phyloP scores from a whole-genome alignment of 352 stramenopile genomes.

The Phytopythium litorale region DNA sequence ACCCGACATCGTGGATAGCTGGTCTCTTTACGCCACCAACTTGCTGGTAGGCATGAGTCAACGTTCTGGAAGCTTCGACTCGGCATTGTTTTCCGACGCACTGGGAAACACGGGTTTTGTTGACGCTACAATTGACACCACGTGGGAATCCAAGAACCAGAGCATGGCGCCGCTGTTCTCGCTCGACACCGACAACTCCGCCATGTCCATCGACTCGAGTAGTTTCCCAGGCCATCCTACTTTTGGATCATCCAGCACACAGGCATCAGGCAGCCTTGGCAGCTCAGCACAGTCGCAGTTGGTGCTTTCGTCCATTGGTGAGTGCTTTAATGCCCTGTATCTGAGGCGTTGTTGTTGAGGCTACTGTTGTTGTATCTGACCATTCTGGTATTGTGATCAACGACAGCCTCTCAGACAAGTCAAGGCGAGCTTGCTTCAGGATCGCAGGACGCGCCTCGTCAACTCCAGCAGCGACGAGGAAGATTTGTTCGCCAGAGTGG shows the following conservation, averaged over 20 bases:
- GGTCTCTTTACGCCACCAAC: slow-evolving; percentile 67
- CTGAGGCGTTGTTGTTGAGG: background rate
- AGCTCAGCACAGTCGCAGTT: slow-evolving; percentile 49
- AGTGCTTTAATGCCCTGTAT: background rate
- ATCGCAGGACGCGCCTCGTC: no score
- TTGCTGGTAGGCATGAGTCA: slow-evolving; percentile 40
- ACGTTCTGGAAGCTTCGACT: slow-evolving; percentile 21
- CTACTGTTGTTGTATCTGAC: background rate
- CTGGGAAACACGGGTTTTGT: slow-evolving; percentile 42
- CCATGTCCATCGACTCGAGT: slow-evolving; percentile 3
- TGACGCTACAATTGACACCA: slow-evolving; percentile 57
- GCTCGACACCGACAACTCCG: slow-evolving; percentile 39
- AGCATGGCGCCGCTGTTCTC: slow-evolving; percentile 79
- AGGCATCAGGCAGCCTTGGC: background rate
- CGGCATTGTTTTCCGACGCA: slow-evolving; percentile 44
- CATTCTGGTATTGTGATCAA: background rate
- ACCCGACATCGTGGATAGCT: slow-evolving; percentile 45
- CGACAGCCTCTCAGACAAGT: background rate
- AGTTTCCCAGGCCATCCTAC: slow-evolving; percentile 10
- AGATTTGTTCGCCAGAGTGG: background rate
- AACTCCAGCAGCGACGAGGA: background rate
- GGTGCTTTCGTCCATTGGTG: slow-evolving; percentile 21
- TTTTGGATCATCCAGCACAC: background rate
- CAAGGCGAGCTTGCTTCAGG: background rate
- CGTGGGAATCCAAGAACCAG: slow-evolving; percentile 59